phyloP scores from a whole-genome alignment of 2,329 filamentous ascomycete genomes.

The Penicillium olsonii region DNA sequence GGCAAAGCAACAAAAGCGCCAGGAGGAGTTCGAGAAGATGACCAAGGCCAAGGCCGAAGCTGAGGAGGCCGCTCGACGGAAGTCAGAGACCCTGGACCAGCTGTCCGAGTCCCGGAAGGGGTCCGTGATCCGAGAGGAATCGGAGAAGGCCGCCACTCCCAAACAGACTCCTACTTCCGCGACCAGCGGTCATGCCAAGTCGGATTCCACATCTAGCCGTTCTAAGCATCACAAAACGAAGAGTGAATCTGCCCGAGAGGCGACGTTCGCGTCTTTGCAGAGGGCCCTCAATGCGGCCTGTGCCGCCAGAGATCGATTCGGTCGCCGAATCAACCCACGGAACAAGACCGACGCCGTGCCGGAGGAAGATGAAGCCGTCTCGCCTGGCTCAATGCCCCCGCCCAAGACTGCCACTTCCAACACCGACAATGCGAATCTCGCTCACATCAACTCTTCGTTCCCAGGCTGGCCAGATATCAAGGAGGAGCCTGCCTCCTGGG shows the following conservation, averaged over 20 bases:
- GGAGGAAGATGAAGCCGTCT: conserved; percentile 33
- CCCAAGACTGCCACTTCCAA: conserved; percentile 14
- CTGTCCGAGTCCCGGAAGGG: conserved; percentile 25
- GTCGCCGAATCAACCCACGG: conserved; percentile 20
- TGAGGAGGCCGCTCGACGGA: conserved; percentile 36
- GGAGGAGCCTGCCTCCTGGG: conserved; percentile 32
- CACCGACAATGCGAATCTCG: conserved; percentile 19
- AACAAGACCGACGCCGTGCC: conserved; percentile 19
- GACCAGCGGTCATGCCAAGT: conserved; percentile 5
- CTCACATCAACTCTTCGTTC: conserved; percentile 24
- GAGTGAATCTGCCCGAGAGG: conserved; percentile 42
- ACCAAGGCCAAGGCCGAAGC: conserved; percentile 42
- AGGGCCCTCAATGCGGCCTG: conserved; percentile 46
- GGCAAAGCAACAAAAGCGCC: conserved; percentile 53
- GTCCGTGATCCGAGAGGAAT: conserved; percentile 23
- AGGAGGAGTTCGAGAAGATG: conserved; percentile 51
- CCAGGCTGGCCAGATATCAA: conserved; percentile 32
- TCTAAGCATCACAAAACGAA: conserved; percentile 39
- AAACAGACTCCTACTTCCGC: conserved; percentile 28
- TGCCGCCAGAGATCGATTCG: conserved; percentile 39
- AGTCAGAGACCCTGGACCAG: conserved; percentile 28
- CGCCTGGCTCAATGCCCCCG: conserved; percentile 29
- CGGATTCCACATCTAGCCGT: conserved; percentile 16
- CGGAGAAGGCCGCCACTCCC: conserved; percentile 28
- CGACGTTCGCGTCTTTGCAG: conserved; percentile 47